Conservation (phyloP, 108 stramenopile species). For the Nitzschia sp. region DNA sequence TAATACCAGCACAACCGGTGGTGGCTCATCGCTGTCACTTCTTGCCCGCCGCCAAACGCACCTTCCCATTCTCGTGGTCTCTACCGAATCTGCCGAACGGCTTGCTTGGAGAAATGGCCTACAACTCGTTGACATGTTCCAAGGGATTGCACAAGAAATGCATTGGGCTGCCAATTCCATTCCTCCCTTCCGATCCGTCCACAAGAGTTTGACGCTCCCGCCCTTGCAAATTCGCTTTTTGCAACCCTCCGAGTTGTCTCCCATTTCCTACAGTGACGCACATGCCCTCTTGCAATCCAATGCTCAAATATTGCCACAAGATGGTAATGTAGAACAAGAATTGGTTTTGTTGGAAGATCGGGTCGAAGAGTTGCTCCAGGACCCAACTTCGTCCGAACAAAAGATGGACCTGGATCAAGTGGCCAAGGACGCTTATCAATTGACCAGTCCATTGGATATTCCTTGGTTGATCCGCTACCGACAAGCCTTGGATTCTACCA, state of each 20-base stretch:
- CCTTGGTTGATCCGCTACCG: conserved; percentile 74
- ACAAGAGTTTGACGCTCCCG: conserved; percentile 42
- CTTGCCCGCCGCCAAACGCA: conserved; percentile 69
- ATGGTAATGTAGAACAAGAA: conserved; percentile 55
- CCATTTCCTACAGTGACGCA: conserved; percentile 23
- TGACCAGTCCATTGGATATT: conserved; percentile 60
- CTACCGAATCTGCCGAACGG: conserved; percentile 64
- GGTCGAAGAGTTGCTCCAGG: conserved; percentile 57
- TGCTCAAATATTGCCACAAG: conserved; percentile 38
- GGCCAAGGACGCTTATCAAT: conserved; percentile 58
- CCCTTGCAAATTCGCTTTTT: conserved; percentile 60
- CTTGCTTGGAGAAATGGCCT: conserved; percentile 75
- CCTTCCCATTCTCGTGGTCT: conserved; percentile 66
- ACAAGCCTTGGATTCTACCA: conserved; percentile 65
- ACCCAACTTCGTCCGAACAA: conserved; percentile 24
- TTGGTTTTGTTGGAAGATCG: conserved; percentile 62
- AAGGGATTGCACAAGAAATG: conserved; percentile 35
- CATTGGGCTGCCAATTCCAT: conserved; percentile 26
- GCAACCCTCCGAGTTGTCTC: conserved; percentile 17
- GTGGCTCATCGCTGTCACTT: neutral
- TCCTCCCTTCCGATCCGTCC: conserved; percentile 70
- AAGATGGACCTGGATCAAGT: conserved; percentile 41
- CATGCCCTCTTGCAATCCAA: conserved; percentile 42
- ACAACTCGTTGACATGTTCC: conserved; percentile 65
- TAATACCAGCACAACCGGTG: neutral